These are phyloP conservation scores for Sphaceloma murrayae DNA, from an alignment of 2,329 filamentous ascomycete species.

Conservation along the genomic window DNA sequence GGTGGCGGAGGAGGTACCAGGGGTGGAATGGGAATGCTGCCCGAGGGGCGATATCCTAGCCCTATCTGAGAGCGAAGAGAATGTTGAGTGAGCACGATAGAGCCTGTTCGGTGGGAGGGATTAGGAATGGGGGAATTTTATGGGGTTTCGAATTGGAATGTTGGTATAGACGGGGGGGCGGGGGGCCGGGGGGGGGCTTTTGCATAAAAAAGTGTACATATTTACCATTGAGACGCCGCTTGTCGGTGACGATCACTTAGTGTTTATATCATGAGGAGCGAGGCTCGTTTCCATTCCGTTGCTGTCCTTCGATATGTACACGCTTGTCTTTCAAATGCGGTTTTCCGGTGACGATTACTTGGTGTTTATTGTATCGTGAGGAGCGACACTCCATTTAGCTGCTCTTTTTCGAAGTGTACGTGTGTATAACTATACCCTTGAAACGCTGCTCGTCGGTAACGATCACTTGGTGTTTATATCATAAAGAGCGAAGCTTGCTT, in stretches of 20 bases:
- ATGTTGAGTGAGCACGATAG: neutral
- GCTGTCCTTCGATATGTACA: no score
- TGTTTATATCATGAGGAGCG: neutral
- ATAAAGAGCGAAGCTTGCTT: neutral
- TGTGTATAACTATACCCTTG: slow-evolving; percentile 6
- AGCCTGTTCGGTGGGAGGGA: neutral
- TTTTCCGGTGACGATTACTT: no score
- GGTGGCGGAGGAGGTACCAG: slow-evolving; percentile 21
- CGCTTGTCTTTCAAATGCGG: no score
- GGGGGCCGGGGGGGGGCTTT: neutral
- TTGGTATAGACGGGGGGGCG: neutral
- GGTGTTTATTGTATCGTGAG: no score
- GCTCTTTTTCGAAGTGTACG: no score
- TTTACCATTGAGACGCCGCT: neutral
- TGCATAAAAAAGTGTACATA: slow-evolving; percentile 11
- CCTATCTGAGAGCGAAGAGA: neutral
- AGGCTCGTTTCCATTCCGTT: neutral
- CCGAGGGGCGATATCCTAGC: slow-evolving; percentile 16
- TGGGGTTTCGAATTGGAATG: neutral
- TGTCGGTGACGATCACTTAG: neutral
- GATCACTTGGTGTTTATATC: neutral
- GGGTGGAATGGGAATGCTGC: slow-evolving; percentile 19
- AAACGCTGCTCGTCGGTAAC: neutral
- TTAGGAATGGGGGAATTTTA: neutral
- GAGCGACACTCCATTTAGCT: no score